Conservation (phyloP, 192 early-diverging fungal genomes). For the Martensiomyces pterosporus region DNA sequence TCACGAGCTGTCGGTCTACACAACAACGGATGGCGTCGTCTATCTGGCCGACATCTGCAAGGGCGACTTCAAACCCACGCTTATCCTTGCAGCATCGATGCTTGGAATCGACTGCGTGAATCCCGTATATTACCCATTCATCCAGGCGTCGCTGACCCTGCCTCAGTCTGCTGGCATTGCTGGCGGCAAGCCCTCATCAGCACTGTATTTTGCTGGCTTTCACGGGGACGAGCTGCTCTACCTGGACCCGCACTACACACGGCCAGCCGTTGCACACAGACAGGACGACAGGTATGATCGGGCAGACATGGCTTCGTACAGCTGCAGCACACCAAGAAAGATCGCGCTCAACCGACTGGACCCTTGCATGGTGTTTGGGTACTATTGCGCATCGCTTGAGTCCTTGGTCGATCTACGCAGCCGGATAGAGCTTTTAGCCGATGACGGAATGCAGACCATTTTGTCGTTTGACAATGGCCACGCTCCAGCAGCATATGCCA, state of each 20-base stretch:
- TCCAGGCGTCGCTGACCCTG: conserved; percentile 69
- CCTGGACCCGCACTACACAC: conserved; percentile 87
- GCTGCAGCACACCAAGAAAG: conserved; percentile 71
- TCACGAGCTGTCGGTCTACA: conserved; percentile 61
- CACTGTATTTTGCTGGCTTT: conserved; percentile 86
- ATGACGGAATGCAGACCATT: conserved; percentile 37
- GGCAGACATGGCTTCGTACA: conserved; percentile 75
- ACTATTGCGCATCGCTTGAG: conserved; percentile 53
- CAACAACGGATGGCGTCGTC: conserved; percentile 79
- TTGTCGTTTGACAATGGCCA: conserved; percentile 40
- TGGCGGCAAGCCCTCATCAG: conserved; percentile 93
- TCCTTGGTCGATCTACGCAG: conserved; percentile 39
- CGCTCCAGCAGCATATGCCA: conserved; percentile 11
- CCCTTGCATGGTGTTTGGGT: conserved; percentile 92
- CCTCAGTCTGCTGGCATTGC: conserved; percentile 86
- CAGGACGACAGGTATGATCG: conserved; percentile 13
- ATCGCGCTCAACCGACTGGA: conserved; percentile 77
- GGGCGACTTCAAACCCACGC: conserved; percentile 56
- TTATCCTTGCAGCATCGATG: conserved; percentile 83
- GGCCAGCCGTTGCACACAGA: conserved; percentile 51
- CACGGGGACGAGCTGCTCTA: conserved; percentile 78
- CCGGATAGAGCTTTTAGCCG: conserved; percentile 34
- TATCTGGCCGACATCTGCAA: conserved; percentile 54
- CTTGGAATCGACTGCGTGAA: conserved; percentile 90
- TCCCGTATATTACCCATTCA: conserved; percentile 70